These are phyloP conservation scores for Sporormia fimetaria DNA, from an alignment of 495 filamentous ascomycete genomes.

Conservation along the genomic window DNA sequence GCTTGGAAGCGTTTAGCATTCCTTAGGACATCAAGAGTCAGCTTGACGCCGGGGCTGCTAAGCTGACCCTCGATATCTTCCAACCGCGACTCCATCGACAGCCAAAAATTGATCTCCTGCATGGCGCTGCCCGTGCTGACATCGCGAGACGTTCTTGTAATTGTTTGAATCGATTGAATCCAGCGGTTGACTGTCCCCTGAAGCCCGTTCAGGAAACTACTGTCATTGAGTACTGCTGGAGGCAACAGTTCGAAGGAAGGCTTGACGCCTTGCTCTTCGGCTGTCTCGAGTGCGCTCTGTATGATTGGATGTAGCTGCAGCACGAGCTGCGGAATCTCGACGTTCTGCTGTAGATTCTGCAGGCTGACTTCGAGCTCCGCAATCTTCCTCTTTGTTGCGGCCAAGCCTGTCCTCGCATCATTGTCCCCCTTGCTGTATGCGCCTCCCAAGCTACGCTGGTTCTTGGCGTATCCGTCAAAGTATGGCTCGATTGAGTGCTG, in stretches of 20 bases:
- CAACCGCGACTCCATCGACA: conserved; percentile 84
- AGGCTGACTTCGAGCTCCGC: conserved; percentile 86
- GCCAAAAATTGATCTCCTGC: conserved; percentile 97
- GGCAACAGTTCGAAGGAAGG: conserved; percentile 69
- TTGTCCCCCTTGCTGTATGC: conserved; percentile 61
- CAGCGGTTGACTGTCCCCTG: conserved; percentile 89
- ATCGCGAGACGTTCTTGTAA: conserved; percentile 87
- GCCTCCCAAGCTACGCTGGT: conserved; percentile 55
- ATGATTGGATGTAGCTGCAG: conserved; percentile 79
- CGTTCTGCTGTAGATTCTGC: conserved; percentile 87
- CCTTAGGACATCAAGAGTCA: conserved; percentile 88
- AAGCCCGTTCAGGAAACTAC: conserved; percentile 81
- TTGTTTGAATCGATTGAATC: conserved; percentile 97
- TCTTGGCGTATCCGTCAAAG: conserved; percentile 88
- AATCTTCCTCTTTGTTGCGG: conserved; percentile 91
- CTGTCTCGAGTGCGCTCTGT: conserved; percentile 68
- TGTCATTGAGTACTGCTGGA: conserved; percentile 59
- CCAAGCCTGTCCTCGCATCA: conserved; percentile 84
- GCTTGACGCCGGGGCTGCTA: conserved; percentile 71
- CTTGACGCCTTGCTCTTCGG: conserved; percentile 49
- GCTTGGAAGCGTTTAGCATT: conserved; percentile 95
- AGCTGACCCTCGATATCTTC: conserved; percentile 84
- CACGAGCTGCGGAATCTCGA: conserved; percentile 85
- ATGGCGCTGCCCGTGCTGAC: conserved; percentile 78
- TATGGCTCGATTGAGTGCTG: conserved; percentile 83